A percentile compares a stretch with the other conserved stretches of the same genome.
Conservation (phyloP, 345 rosid species). For the Trapa bicornis region DNA sequence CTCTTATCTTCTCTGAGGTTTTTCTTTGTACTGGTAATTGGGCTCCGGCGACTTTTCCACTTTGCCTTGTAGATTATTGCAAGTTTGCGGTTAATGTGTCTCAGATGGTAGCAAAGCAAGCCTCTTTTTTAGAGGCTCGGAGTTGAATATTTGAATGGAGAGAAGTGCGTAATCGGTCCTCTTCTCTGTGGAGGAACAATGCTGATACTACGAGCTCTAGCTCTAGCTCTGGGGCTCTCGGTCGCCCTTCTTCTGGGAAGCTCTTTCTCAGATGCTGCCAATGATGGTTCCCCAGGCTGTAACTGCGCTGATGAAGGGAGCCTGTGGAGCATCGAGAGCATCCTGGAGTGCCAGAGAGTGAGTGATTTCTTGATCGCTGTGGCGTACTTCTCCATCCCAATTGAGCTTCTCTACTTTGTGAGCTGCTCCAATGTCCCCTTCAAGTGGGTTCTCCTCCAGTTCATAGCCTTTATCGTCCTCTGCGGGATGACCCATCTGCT, state of each 20-base stretch:
- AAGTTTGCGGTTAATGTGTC: not conserved
- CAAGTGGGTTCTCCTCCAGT: constrained; percentile 91
- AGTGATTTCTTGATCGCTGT: constrained; percentile 92
- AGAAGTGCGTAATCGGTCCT: not conserved
- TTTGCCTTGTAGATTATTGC: not conserved
- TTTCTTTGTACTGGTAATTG: not conserved
- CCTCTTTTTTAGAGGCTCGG: not conserved
- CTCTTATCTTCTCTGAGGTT: not conserved
- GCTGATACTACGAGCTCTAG: constrained; percentile 18
- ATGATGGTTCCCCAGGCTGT: constrained; percentile 42
- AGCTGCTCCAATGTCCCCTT: constrained; percentile 92
- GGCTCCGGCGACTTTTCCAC: not conserved
- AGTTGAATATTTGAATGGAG: not conserved
- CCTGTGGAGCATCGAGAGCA: constrained; percentile 68
- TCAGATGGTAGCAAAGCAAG: not conserved
- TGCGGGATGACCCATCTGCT: constrained; percentile 97
- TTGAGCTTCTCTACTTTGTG: constrained; percentile 86
- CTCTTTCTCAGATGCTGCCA: constrained; percentile 20
- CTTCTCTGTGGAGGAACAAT: constrained; percentile 7
- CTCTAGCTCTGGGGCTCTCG: constrained; percentile 30
- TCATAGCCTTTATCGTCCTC: constrained; percentile 93
- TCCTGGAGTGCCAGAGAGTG: constrained; percentile 65
- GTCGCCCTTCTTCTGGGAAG: constrained; percentile 26
- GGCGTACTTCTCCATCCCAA: constrained; percentile 89
- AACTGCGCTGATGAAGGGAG: constrained; percentile 87